These are phyloP conservation scores for Diplocarpon mali DNA, from an alignment of 2,329 filamentous ascomycete genomes.

Conservation along the genomic window DNA sequence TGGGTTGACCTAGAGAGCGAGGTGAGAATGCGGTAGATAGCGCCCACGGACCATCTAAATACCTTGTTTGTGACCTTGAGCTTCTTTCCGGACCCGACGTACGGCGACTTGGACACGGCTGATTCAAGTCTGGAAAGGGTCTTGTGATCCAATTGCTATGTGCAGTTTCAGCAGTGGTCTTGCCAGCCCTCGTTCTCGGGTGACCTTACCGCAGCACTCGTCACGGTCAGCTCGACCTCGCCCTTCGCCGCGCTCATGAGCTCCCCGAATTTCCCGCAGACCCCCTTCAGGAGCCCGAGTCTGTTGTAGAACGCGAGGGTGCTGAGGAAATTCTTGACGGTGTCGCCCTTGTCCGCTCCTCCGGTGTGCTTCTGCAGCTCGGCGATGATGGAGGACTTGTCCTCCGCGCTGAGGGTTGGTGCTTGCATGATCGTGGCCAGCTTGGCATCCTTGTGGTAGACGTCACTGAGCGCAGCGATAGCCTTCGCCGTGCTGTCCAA, in stretches of 20 bases:
- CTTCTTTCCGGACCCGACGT: slow-evolving; percentile 87
- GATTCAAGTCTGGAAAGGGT: slow-evolving; percentile 76
- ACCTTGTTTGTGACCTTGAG: slow-evolving; percentile 93
- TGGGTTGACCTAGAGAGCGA: slow-evolving; percentile 67
- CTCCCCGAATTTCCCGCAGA: slow-evolving; percentile 76
- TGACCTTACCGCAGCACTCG: slow-evolving; percentile 68
- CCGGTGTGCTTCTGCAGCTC: slow-evolving; percentile 82
- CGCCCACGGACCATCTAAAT: slow-evolving; percentile 18
- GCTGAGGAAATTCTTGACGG: slow-evolving; percentile 85
- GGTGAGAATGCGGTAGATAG: not conserved
- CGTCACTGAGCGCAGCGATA: slow-evolving; percentile 55
- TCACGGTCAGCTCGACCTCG: slow-evolving; percentile 88
- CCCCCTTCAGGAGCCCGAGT: slow-evolving; percentile 67
- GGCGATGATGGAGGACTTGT: slow-evolving; percentile 78
- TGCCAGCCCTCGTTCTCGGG: not conserved
- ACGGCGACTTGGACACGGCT: slow-evolving; percentile 80
- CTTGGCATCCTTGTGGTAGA: slow-evolving; percentile 76
- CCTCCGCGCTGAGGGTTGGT: slow-evolving; percentile 64
- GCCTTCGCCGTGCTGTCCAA: slow-evolving; percentile 81
- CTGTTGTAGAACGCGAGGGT: slow-evolving; percentile 96
- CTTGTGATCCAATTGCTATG: slow-evolving; percentile 73
- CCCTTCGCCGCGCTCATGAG: slow-evolving; percentile 83
- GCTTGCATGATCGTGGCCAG: slow-evolving; percentile 64
- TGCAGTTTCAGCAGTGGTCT: slow-evolving; percentile 5
- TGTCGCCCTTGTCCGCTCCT: slow-evolving; percentile 54